Evolutionary conservation across 163 green algal species (phyloP), one percentile per base, ranked within the genome.

Genomic region (Chloromonas sp.): DNA sequence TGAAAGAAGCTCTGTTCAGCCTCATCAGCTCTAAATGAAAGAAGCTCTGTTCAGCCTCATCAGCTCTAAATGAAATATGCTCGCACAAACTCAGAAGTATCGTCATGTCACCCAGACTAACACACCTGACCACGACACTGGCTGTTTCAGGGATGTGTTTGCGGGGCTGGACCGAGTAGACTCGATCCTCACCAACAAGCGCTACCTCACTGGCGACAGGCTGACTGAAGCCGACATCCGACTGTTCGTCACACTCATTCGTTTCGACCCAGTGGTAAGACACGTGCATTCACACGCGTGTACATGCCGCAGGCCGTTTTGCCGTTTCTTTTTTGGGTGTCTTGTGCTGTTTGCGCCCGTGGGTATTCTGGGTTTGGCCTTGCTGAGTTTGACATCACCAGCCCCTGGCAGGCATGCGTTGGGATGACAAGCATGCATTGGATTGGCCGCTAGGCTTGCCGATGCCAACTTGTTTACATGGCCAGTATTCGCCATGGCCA

Each of bases 201-300:
- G 94, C 57, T 98, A 95, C 91, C 86, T 98, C 15, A 88, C 88
- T 0, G 96, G 96, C n/a, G 81, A 93, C 83, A 15, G 71, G 59
- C 83, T 98, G 57, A 98, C 95, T 14, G 94, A 97, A 86, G 94
- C 94, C 1, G 96, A 98, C 83, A 84, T 98, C 14, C 90, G 96
- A 2, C 88, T 98, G 61, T 98, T 98, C 89, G 90, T 94, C 84
- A 99, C 94, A 0, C 91, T 98, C 71, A 94, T 98, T 71, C 91
- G 95, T 60, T 98, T 98, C 86, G 96, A 98, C 82, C 66, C 60
- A 61, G 61, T 84, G 11, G 60, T 61, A 58, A 81, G 78, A 36
- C 36, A 36, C 36, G 36, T 36, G 36, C 36, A 36, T 36, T 36
- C 36, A 36, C 36, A 36, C 36, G 36, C 36, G 36, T 36, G 71